Base-by-base conservation (phyloP, 2,329 filamentous ascomycete species). In the Fusarium pilosicola region DNA sequence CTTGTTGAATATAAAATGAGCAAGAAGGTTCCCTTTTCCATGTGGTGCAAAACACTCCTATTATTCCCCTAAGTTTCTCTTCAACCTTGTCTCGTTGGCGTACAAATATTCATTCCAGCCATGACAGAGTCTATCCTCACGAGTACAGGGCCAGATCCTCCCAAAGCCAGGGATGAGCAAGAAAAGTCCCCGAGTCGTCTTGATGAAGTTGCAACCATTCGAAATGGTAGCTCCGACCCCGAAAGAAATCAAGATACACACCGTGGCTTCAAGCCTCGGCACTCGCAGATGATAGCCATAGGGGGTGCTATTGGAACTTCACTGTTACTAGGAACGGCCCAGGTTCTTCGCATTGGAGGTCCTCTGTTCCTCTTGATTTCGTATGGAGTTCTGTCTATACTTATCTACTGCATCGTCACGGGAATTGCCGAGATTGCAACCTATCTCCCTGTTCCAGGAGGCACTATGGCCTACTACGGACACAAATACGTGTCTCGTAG, bases 401-500 rank as follows among this genome's bases (percentile, higher is more conserved):
- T 38, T 12, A 45, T 59, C 20, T 49, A 30, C 32, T 51, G 30
- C 30, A 36, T 58, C 10, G 41, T 49, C 32, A 28, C 30, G 36
- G 41, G 32, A 28, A 49, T 49, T 7, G 32, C 62, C 7, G 81
- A 84, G 62, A 69, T 81, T 34, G 74, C 73, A 5, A 76, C 80
- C 4, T 78, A 80, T 55, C 59, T 81, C 38, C 78, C 72, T 13
- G 61, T 74, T 9, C 62, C 60, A 22, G 65, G 77, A 59, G 58
- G 62, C 20, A 73, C 74, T 14, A 74, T 79, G 62, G 68, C 70
- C 9, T 76, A 76, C 51, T 78, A 78, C 55, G 74, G 74, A 52
- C 61, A 73, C 57, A 65, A 75, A 32, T 80, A 76, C 64, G 76
- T 75, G 57, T 81, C 77, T 57, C 77, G 74, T 42, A 79, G 70